These are phyloP conservation scores for Fusarium bactridioides DNA, from an alignment of 2,329 filamentous ascomycete species.

Conservation along the genomic window DNA sequence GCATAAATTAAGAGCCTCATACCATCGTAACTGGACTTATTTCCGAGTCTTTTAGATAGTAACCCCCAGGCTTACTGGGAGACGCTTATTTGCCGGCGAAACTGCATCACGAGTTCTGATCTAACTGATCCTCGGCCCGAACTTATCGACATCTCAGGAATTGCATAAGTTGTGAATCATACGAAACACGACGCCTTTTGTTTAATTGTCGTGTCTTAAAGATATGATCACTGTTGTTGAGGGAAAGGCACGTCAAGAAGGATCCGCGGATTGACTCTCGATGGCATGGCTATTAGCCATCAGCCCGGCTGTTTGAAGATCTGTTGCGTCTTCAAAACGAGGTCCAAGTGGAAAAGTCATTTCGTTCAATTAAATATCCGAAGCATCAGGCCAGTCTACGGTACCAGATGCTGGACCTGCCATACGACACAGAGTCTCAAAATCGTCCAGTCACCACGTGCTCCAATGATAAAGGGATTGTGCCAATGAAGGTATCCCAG, in stretches of 20 bases:
- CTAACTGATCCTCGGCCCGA: background rate
- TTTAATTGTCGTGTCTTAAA: background rate
- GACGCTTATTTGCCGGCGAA: background rate
- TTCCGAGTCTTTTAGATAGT: background rate
- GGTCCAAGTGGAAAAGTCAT: no score
- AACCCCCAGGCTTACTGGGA: background rate
- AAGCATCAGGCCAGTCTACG: no score
- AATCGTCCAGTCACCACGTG: background rate
- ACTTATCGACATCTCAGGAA: background rate
- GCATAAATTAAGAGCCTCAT: background rate
- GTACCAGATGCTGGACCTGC: background rate
- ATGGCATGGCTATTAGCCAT: background rate
- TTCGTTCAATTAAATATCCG: background rate
- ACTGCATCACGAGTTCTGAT: no score
- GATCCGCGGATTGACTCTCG: background rate
- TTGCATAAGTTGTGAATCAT: background rate
- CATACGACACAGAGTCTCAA: background rate
- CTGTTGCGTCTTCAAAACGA: background rate
- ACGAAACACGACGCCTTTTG: fast-evolving
- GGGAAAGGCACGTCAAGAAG: background rate
- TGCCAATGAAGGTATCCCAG: background rate
- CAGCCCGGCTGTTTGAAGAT: background rate
- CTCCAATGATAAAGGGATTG: background rate
- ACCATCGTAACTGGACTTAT: fast-evolving
- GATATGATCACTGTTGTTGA: background rate